Conservation (phyloP, 2,329 filamentous ascomycete species). For the Dothideomycetes sp. region DNA sequence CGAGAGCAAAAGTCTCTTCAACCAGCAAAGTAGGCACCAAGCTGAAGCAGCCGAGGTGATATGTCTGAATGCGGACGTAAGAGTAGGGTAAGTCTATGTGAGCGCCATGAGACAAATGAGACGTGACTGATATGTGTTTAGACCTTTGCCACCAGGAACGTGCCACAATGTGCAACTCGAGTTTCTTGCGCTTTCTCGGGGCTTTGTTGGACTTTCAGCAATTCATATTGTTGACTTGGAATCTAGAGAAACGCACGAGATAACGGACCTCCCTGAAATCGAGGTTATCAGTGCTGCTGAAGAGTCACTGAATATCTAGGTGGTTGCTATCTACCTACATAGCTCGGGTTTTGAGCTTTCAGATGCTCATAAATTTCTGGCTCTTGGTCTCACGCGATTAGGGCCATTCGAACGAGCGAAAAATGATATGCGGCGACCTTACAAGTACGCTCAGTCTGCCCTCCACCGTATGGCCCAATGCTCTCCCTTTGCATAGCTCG, state of each 20-base stretch:
- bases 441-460: conserved; percentile 24
- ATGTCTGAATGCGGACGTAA: conserved; percentile 60
- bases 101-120: not conserved
- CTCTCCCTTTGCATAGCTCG: conserved; percentile 50
- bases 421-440: no score
- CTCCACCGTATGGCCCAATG: conserved; percentile 50
- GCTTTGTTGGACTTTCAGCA: conserved; percentile 57
- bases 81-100: conserved; percentile 47
- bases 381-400: no score
- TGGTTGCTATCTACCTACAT: no score
- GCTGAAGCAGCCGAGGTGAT: conserved; percentile 55
- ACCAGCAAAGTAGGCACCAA: conserved; percentile 4
- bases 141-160: conserved; percentile 55
- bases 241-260: conserved; percentile 24
- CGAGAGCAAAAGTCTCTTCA: conserved; percentile 3
- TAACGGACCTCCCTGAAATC: conserved; percentile 7
- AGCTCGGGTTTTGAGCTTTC: no score
- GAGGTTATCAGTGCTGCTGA: no score
- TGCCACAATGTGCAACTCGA: conserved; percentile 63
- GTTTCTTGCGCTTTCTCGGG: conserved; percentile 56
- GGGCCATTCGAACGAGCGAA: no score
- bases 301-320: no score
- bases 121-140: conserved; percentile 15
- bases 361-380: no score
- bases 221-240: conserved; percentile 60